Evolutionary conservation across 345 rosid genomes (phyloP).

Genomic region (Melastoma malabathricum): DNA sequence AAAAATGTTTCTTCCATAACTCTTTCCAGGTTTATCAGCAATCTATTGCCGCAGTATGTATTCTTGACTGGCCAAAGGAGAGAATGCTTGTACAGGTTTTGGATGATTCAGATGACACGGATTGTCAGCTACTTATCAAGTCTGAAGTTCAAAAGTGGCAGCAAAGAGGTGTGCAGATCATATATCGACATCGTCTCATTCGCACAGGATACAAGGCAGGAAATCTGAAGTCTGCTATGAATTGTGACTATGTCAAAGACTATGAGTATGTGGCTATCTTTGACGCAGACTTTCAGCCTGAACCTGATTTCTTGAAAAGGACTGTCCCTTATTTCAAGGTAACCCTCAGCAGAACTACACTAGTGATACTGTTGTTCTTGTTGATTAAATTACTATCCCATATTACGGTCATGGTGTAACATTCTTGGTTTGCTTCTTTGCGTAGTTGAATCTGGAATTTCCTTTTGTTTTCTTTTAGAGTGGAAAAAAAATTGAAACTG

Average conservation of each 20-base stretch:
- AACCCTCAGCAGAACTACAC: constrained; percentile 1
- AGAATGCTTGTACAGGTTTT: constrained; percentile 76
- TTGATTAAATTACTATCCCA: not conserved
- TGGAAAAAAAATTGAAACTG: too few relatives aligned
- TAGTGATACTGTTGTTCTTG: not conserved
- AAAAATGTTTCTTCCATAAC: not conserved
- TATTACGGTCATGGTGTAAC: too few relatives aligned
- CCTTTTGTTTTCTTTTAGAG: too few relatives aligned
- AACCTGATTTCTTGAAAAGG: constrained; percentile 73
- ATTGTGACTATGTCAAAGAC: constrained; percentile 70
- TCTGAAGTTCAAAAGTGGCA: constrained; percentile 92
- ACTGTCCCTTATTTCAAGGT: constrained; percentile 79
- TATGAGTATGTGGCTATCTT: constrained; percentile 80
- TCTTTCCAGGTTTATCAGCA: constrained; percentile 59
- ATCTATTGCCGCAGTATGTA: constrained; percentile 69
- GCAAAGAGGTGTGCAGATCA: constrained; percentile 58
- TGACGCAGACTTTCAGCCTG: constrained; percentile 91
- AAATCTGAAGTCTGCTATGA: constrained; percentile 88
- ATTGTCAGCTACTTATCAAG: constrained; percentile 62
- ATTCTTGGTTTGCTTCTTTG: too few relatives aligned
- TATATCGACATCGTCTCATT: constrained; percentile 78
- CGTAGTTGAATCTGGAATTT: too few relatives aligned
- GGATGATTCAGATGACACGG: constrained; percentile 77
- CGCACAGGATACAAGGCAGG: constrained; percentile 91
- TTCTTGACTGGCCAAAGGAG: constrained; percentile 85